Base-by-base conservation (phyloP, 176 grass and related monocot species). In the Triticum dicoccoides region DNA sequence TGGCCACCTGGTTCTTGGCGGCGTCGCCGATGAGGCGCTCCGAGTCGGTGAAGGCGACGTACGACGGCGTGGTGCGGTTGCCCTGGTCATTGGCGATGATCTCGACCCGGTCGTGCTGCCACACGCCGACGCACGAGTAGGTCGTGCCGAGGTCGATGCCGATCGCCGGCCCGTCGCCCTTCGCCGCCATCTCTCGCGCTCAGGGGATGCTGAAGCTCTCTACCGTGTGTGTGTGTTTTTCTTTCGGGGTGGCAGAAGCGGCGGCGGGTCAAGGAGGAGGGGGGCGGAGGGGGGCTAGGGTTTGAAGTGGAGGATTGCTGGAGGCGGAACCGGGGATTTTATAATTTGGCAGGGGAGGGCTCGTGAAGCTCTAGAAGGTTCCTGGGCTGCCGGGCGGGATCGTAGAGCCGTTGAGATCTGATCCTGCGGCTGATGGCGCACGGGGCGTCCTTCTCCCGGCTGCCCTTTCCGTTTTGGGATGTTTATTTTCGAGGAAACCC, bases 1-100 rank as follows among this genome's bases (percentile, higher is more conserved):
- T 90, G 20, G 91, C 91, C 79, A 93, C 91, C 88, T 90, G 91
- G 86, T 93, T 93, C 88, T 93, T 93, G 29, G 91, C 91, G 11
- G 91, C 88, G 73, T 93, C 91, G 9, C 88, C 83, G 79, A 90
- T 88, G 83, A 93, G 91, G 0, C 88, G 86, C 86, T 98, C 95
- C n/a, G 88, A 84, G 89, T 98, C 93, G 38, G 95, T 98, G 86
- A 98, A 98, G 20, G 87, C 93, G 14, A 98, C 95, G 62, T 98
- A 98, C 52, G 95, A 95, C 8, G 93, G 95, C 23, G 95, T 98
- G 80, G 93, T 95, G 82, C 95, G 95, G 80, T 98, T 98, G 6
- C 95, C 95, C 86, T 98, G 95, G 73, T 98, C 95, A 49, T 98
- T 98, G 78, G 95, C 95, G 80, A 98, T 93, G 83, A 98, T 98